Base-by-base conservation (phyloP, 1,139 yeast species). In the Debaryomyces udenii region DNA sequence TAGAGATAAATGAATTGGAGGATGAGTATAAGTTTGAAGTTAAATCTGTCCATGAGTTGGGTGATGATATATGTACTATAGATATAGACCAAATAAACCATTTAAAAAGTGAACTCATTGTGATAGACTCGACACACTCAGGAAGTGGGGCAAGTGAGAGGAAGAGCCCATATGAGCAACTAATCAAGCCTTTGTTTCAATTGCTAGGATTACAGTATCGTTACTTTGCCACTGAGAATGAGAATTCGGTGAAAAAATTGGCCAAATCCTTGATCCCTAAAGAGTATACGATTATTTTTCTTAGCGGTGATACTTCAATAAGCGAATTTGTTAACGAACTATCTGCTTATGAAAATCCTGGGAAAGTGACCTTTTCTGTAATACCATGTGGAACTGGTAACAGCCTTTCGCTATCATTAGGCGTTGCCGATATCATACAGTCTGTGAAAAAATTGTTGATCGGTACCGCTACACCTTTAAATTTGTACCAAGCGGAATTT, bases 341-440 rank as follows among this genome's bases (percentile, higher is more conserved):
- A 11, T 37, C 42, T 1, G 31, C 39, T 1, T 37, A 23, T 3
- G 36, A 31, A 1, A 13, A 9, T 6, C 39, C 37, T 1, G 49
- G 57, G 2, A 46, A 50, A 4, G 38, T 74, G 32, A 54, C 59
- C 10, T 39, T 86, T 2, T 64, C 71, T 9, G 75, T 81, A 3
- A 64, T 90, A 16, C 96, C 97, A 0, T 72, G 82, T 41, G 98
- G 98, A 1, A 84, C 96, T 0, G 97, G 96, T 0, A 90, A 90
- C 56, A 90, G 96, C 6, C 66, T 88, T 41, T 78, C 89, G 2
- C 74, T 78, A 14, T 83, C 96, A 0, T 52, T 83, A 7, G 81
- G 80, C 1, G 54, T 80, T 13, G 48, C 51, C 0, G 52, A 55
- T 10, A 68, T 68, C 20, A 61, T 74, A 2, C 54, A 70, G 4